These are phyloP conservation scores for Dillenia suffruticosa DNA, from an alignment of 164 flowering plant species.

Conservation along the genomic window DNA sequence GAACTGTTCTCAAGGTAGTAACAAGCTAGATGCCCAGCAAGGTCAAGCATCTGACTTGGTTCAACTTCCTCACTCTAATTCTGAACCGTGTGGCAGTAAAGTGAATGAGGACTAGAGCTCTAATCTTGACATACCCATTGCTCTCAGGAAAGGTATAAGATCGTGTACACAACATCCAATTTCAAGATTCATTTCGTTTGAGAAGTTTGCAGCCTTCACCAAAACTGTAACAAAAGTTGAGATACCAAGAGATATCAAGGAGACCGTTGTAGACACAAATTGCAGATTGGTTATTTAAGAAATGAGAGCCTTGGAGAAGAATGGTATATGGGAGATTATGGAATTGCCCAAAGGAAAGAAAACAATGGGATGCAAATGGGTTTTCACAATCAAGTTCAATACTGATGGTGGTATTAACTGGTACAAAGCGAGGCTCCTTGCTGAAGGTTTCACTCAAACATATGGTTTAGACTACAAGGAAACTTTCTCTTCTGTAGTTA, in stretches of 20 bases:
- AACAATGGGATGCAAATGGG: not conserved
- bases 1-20: too few relatives aligned
- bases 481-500: slow-evolving; percentile 11
- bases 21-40: too few relatives aligned
- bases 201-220: too few relatives aligned
- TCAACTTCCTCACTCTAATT: too few relatives aligned
- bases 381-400: not conserved
- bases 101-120: too few relatives aligned
- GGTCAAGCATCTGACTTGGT: too few relatives aligned
- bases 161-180: not conserved
- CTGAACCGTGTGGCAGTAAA: too few relatives aligned
- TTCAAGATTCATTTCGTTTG: not conserved
- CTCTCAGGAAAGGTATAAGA: not conserved
- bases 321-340: not conserved
- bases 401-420: not conserved
- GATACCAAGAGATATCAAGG: too few relatives aligned
- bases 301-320: not conserved
- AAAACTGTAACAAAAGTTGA: too few relatives aligned
- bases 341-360: not conserved
- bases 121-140: not conserved
- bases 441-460: slow-evolving; percentile 1
- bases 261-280: too few relatives aligned
- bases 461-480: slow-evolving; percentile 5
- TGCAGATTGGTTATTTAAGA: too few relatives aligned
- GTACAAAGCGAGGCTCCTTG: not conserved